Conservation (phyloP, 129 eudicot genomes). For the Arctium minus region DNA sequence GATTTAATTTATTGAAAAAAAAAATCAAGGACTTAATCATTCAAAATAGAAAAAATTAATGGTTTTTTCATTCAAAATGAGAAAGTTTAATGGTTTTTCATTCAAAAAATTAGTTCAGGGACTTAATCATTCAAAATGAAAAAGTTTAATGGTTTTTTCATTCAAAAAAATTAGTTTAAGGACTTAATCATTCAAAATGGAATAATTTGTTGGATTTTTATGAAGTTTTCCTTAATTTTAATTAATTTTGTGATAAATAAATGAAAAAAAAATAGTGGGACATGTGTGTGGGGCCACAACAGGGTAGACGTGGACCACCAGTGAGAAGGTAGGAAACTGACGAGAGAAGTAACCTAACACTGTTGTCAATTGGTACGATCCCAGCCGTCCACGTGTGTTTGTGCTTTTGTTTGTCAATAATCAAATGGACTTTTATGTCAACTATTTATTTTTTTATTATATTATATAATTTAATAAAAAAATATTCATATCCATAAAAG, state of each 20-base stretch:
- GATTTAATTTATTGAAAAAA: no score
- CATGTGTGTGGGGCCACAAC: conserved; percentile 12
- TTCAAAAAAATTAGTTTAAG: no score
- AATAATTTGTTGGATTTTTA: no score
- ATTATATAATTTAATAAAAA: not conserved
- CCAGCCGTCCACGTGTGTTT: conserved; percentile 22
- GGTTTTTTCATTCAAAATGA: no score
- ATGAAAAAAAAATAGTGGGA: not conserved
- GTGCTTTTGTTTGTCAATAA: conserved; percentile 2
- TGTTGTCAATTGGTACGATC: conserved; percentile 20
- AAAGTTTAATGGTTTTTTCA: no score
- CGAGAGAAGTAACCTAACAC: conserved; percentile 35
- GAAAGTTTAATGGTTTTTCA: no score
- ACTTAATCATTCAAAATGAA: no score
- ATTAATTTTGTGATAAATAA: not conserved
- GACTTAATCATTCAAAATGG: no score
- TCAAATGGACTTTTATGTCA: not conserved
- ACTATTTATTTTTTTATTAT: not conserved
- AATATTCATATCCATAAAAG: not conserved
- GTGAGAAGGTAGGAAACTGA: conserved; percentile 22
- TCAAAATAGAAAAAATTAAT: no score
- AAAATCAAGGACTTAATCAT: no score
- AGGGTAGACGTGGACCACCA: conserved; percentile 22
- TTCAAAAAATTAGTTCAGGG: no score
- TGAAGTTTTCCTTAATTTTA: no score